These are phyloP conservation scores for Piloderma croceum DNA, from an alignment of 768 basidiomycete species.

Conservation along the genomic window DNA sequence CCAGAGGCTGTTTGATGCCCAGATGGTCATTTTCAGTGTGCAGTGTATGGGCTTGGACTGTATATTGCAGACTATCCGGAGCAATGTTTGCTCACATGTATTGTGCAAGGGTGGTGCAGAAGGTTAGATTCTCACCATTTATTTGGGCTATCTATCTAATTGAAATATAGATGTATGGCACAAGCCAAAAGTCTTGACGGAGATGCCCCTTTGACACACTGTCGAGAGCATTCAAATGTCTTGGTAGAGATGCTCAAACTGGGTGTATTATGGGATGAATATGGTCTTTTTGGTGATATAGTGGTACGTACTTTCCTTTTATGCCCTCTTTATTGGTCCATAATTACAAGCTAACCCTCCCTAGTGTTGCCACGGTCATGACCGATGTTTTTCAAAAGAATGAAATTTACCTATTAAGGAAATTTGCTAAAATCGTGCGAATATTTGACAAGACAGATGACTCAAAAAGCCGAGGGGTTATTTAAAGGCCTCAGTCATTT, in stretches of 20 bases:
- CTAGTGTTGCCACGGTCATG: too few relatives aligned
- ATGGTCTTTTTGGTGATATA: slow-evolving; percentile 18
- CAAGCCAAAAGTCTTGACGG: slow-evolving; percentile 3
- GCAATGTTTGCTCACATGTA: slow-evolving; percentile 15
- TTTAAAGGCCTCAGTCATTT: too few relatives aligned
- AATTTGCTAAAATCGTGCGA: too few relatives aligned
- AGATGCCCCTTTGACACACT: neutral
- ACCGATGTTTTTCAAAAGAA: too few relatives aligned
- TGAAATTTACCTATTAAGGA: too few relatives aligned
- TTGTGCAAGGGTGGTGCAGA: slow-evolving; percentile 23
- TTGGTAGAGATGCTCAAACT: slow-evolving; percentile 8
- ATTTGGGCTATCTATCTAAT: too few relatives aligned
- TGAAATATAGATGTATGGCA: slow-evolving; percentile 12
- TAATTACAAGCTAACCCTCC: too few relatives aligned
- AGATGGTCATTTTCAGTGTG: slow-evolving; percentile 12
- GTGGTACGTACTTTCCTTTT: slow-evolving; percentile 18
- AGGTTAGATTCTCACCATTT: slow-evolving; percentile 10
- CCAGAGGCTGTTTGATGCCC: slow-evolving; percentile 14
- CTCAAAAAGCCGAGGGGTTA: too few relatives aligned
- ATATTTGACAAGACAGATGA: too few relatives aligned
- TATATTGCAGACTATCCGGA: slow-evolving; percentile 27
- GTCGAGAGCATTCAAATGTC: slow-evolving; percentile 14
- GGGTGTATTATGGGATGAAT: slow-evolving; percentile 19
- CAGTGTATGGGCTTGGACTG: slow-evolving; percentile 13
- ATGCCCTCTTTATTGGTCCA: too few relatives aligned